phyloP scores from a whole-genome alignment of 345 rosid genomes.

The Sonneratia alba region DNA sequence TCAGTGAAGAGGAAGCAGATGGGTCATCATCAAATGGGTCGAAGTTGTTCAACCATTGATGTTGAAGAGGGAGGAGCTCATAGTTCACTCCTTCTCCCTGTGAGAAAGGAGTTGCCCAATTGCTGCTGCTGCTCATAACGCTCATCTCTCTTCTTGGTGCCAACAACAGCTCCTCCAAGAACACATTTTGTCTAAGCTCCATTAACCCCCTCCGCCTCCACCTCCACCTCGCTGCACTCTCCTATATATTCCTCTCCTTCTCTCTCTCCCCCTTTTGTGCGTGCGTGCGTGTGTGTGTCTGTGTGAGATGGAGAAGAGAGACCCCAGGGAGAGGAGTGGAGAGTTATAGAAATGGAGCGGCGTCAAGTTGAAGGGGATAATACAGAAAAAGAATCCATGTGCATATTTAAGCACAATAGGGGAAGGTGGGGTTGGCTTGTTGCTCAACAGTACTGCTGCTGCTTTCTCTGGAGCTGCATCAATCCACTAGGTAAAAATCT shows the following conservation, averaged over 20 bases:
- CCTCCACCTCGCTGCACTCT: too few relatives aligned
- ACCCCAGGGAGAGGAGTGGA: conserved; percentile 1
- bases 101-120: conserved; percentile 70
- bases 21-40: conserved; percentile 2
- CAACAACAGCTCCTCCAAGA: conserved; percentile 56
- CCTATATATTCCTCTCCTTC: conserved; percentile 6
- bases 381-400: not conserved
- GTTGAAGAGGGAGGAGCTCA: conserved; percentile 7
- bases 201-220: conserved; percentile 4
- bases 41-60: conserved; percentile 2
- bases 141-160: conserved; percentile 49
- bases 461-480: too few relatives aligned
- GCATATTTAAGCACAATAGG: not conserved
- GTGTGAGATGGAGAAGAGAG: not conserved
- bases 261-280: conserved; percentile 4
- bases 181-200: conserved; percentile 65
- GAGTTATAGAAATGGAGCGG: not conserved
- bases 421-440: not conserved
- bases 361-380: not conserved
- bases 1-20: not conserved
- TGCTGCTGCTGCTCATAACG: conserved; percentile 85
- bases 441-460: not conserved
- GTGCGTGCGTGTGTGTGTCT: not conserved
- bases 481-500: too few relatives aligned
- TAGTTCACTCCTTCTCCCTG: conserved; percentile 21